phyloP scores from a whole-genome alignment of 345 rosid genomes.

The Iberis pinnata region DNA sequence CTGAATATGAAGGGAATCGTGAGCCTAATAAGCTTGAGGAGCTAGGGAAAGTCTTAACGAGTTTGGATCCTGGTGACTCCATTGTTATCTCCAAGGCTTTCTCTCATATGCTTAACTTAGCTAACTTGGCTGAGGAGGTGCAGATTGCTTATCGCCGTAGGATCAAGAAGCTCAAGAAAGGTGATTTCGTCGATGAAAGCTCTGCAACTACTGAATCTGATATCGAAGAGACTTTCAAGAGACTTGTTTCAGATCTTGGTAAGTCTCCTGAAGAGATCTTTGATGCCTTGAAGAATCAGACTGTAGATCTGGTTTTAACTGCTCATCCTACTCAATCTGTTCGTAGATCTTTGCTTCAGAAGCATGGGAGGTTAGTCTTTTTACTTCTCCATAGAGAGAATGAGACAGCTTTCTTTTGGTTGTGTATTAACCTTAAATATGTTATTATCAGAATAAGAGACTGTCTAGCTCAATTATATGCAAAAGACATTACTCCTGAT shows the following conservation, averaged over 20 bases:
- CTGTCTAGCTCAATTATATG: conserved; percentile 79
- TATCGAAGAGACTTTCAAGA: conserved; percentile 83
- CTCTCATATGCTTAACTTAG: conserved; percentile 93
- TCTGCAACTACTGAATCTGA: conserved; percentile 88
- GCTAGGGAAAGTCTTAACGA: conserved; percentile 69
- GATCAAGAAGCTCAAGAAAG: conserved; percentile 75
- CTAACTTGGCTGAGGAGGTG: conserved; percentile 95
- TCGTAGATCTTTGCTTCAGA: conserved; percentile 92
- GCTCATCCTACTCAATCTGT: conserved; percentile 98
- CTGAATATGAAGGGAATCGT: conserved; percentile 81
- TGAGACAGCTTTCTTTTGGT: not conserved
- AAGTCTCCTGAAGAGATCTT: conserved; percentile 92
- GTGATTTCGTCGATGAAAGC: conserved; percentile 79
- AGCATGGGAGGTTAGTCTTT: conserved; percentile 66
- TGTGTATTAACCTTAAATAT: conserved; percentile 6
- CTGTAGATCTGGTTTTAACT: conserved; percentile 93
- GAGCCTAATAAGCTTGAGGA: conserved; percentile 75
- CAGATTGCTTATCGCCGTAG: conserved; percentile 85
- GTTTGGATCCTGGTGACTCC: conserved; percentile 92
- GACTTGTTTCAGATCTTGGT: conserved; percentile 69
- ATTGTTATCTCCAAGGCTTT: conserved; percentile 80
- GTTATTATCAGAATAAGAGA: conserved; percentile 56
- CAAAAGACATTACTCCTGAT: conserved; percentile 93
- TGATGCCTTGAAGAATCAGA: conserved; percentile 91
- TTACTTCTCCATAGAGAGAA: too few species aligned